phyloP scores from a whole-genome alignment of 2,329 filamentous ascomycete genomes.

The Alternaria consortialis region DNA sequence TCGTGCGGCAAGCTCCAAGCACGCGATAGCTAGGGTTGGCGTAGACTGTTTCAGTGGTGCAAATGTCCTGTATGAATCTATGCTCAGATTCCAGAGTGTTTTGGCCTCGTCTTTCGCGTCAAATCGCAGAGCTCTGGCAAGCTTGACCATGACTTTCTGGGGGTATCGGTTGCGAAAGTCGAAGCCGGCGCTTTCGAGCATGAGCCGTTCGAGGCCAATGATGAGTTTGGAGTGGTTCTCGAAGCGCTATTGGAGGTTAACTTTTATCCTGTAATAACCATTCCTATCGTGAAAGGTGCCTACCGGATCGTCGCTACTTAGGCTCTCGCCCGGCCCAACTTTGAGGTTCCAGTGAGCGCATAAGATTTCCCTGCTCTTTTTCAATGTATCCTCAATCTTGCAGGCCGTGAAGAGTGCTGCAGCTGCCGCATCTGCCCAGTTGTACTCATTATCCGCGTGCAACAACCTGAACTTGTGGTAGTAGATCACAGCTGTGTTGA shows the following conservation, averaged over 20 bases:
- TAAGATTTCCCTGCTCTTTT: constrained; percentile 93
- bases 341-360: constrained; percentile 91
- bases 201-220: constrained; percentile 88
- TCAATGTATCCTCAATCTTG: constrained; percentile 97
- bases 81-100: constrained; percentile 80
- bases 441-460: constrained; percentile 86
- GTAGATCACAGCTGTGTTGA: constrained; percentile 88
- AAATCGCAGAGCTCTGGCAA: constrained; percentile 68
- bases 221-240: constrained; percentile 81
- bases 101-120: constrained; percentile 66
- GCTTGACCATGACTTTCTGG: constrained; percentile 83
- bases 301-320: constrained; percentile 84
- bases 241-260: constrained; percentile 69
- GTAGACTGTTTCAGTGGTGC: constrained; percentile 89
- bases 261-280: background rate
- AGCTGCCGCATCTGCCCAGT: constrained; percentile 82
- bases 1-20: constrained; percentile 80
- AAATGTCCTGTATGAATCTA: constrained; percentile 93
- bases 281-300: constrained; percentile 26
- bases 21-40: constrained; percentile 82
- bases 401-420: constrained; percentile 91
- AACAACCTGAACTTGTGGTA: constrained; percentile 93
- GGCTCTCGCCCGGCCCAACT: constrained; percentile 69
- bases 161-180: constrained; percentile 92
- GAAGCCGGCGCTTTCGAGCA: constrained; percentile 91